Conservation (phyloP, 129 eudicot species). For the Sambucus nigra region DNA sequence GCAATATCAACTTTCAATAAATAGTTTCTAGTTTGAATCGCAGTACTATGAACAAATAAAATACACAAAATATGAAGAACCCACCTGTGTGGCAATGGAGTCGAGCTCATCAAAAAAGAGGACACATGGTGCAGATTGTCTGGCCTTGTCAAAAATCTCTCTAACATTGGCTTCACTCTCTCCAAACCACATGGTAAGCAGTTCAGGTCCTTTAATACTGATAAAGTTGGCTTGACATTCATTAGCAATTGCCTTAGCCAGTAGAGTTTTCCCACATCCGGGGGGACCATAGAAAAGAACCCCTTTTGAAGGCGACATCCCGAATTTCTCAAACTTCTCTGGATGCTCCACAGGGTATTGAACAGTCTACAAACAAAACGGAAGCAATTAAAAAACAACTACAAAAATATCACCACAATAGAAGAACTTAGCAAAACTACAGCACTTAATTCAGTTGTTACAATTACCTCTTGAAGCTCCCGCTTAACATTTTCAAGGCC, state of each 20-base stretch:
- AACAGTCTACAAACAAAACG: slow-evolving; percentile 43
- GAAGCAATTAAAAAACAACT: background rate
- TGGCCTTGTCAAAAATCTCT: slow-evolving; percentile 72
- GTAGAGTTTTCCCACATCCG: slow-evolving; percentile 68
- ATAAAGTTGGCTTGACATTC: slow-evolving; percentile 85
- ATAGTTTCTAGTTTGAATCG: background rate
- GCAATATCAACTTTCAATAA: background rate
- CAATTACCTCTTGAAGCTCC: slow-evolving; percentile 69
- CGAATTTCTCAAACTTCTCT: slow-evolving; percentile 78
- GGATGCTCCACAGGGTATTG: slow-evolving; percentile 94
- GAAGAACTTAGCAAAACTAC: background rate
- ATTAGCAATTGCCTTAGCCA: slow-evolving; percentile 77
- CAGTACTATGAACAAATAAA: too few relatives aligned
- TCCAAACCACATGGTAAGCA: slow-evolving; percentile 85
- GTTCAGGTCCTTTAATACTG: slow-evolving; percentile 69
- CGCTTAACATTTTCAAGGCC: slow-evolving; percentile 80
- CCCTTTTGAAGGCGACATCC: slow-evolving; percentile 82
- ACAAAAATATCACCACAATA: too few relatives aligned
- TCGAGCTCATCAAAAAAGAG: slow-evolving; percentile 87
- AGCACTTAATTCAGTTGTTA: background rate
- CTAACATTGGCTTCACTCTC: slow-evolving; percentile 88
- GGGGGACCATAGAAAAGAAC: slow-evolving; percentile 83
- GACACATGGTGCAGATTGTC: slow-evolving; percentile 76
- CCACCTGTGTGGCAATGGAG: slow-evolving; percentile 81
- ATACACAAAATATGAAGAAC: background rate